Evolutionary conservation across 805 yeast species (phyloP).

Genomic region (Hanseniaspora singularis): DNA sequence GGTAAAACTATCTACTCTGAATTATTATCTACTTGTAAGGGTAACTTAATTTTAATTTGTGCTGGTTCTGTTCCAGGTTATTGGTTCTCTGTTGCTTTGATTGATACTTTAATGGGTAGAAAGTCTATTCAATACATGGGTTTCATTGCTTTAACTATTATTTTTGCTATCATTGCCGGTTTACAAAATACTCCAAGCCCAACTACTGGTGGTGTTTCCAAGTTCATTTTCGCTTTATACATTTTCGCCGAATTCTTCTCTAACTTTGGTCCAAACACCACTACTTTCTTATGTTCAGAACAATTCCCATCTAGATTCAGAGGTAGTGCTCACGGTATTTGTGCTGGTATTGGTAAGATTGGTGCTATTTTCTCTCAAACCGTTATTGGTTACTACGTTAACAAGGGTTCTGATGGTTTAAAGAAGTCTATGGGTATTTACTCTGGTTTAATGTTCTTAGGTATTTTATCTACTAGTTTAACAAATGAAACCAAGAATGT

Average conservation of each 20-base stretch:
- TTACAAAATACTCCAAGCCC: constrained; percentile 56
- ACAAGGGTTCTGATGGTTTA: constrained; percentile 48
- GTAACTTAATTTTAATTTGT: constrained; percentile 83
- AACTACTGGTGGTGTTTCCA: constrained; percentile 38
- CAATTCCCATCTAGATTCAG: constrained; percentile 88
- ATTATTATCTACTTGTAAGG: constrained; percentile 70
- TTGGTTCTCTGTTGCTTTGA: constrained; percentile 71
- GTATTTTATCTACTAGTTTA: constrained; percentile 51
- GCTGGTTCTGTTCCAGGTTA: constrained; percentile 95
- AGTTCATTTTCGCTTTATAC: constrained; percentile 34
- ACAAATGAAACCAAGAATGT: constrained; percentile 86
- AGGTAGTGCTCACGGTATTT: constrained; percentile 89
- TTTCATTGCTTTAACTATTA: constrained; percentile 54
- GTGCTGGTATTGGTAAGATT: constrained; percentile 84
- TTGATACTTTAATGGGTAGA: constrained; percentile 67
- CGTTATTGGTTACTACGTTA: constrained; percentile 75
- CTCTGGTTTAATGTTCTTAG: constrained; percentile 81
- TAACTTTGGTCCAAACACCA: constrained; percentile 87
- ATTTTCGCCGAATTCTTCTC: constrained; percentile 76
- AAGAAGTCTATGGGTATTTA: constrained; percentile 72
- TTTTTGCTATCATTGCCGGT: constrained; percentile 34
- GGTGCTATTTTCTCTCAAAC: constrained; percentile 91
- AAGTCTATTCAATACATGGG: constrained; percentile 71
- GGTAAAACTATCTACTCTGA: constrained; percentile 55
- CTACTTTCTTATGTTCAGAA: constrained; percentile 85